Evolutionary conservation across 257 asterid species (phyloP), one percentile per base, ranked within the genome.

Genomic region (Penstemon barbatus): DNA sequence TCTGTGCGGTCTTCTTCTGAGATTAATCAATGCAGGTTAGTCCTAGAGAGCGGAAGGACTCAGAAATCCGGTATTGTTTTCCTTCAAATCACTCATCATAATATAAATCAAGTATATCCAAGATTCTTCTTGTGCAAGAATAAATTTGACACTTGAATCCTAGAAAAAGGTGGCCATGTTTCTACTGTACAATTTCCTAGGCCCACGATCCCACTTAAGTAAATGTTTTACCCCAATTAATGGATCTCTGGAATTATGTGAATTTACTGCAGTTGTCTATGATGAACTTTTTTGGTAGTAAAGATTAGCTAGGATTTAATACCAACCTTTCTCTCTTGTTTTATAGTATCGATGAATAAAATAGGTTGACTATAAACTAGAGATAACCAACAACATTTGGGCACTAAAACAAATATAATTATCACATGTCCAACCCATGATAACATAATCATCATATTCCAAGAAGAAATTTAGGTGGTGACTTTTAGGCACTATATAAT

Each of bases 1-100:
- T 25, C 33, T 1, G 33, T 25, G 33, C 1, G 33, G 33, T 2
- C 33, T 73, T 50, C 43, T 73, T 67, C 65, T 79, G 52, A 58
- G 48, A 58, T 62, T 68, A 66, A 69, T 64, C 65, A 61, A 64
- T 77, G 63, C 90, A 91, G 99, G 82, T 94, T 77, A 80, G 86
- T 80, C 83, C 85, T 60, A 83, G 93, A 71, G 99, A 94, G 79
- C 87, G 99, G 36, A 91, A 86, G 78, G 99, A 94, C 64, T 91
- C 99, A 36, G 99, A 94, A 75, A 94, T 94, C 66, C 86, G 99
- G 97, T 94, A 87, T 70, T 66, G 65, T 72, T 76, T 70, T 51
- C 58, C 63, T 54, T 63, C 69, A 51, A 15, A 59, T 15, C 71
- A n/a, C 73, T 65, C 37, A 43, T 72, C 50, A 37, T 56, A 65